Evolutionary conservation across 2,329 filamentous ascomycete genomes (phyloP).

Genomic region (Phialemoniopsis sp.): DNA sequence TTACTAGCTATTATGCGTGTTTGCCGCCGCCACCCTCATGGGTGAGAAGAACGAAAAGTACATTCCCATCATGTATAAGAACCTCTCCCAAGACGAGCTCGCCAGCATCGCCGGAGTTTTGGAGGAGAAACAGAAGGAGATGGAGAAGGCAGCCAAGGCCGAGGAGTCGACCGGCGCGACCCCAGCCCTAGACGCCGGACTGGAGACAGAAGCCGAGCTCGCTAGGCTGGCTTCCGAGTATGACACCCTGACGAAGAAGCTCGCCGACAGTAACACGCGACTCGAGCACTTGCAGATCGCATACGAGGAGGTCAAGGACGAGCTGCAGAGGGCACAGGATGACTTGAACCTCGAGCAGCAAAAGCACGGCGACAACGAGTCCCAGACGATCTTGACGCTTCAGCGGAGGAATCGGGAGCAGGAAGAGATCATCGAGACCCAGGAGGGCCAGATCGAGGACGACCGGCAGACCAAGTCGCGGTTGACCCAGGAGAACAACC

Average conservation of each 20-base stretch:
- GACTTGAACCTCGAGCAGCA: constrained; percentile 51
- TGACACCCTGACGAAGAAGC: constrained; percentile 49
- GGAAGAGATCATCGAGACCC: constrained; percentile 65
- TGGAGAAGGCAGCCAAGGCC: constrained; percentile 26
- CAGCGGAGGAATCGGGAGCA: constrained; percentile 59
- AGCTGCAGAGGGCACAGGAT: constrained; percentile 53
- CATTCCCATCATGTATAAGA: constrained; percentile 23
- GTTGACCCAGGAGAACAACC: constrained; percentile 43
- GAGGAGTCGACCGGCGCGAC: constrained; percentile 28
- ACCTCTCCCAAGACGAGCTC: constrained; percentile 28
- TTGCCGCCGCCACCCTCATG: constrained; percentile 34
- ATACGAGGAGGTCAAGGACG: constrained; percentile 61
- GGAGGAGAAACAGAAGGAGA: constrained; percentile 40
- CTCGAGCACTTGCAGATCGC: constrained; percentile 57
- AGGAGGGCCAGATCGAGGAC: constrained; percentile 63
- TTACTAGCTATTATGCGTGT: constrained; percentile 4
- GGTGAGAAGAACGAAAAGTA: constrained; percentile 19
- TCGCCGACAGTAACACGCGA: constrained; percentile 55
- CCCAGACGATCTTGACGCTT: constrained; percentile 47
- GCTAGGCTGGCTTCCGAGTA: constrained; percentile 45
- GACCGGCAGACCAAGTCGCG: constrained; percentile 38
- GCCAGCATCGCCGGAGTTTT: constrained; percentile 43
- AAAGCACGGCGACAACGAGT: constrained; percentile 47
- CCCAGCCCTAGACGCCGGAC: constrained; percentile 46
- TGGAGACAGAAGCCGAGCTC: constrained; percentile 53